These are phyloP conservation scores for Paxillus involutus DNA, from an alignment of 768 basidiomycete species.

Conservation along the genomic window DNA sequence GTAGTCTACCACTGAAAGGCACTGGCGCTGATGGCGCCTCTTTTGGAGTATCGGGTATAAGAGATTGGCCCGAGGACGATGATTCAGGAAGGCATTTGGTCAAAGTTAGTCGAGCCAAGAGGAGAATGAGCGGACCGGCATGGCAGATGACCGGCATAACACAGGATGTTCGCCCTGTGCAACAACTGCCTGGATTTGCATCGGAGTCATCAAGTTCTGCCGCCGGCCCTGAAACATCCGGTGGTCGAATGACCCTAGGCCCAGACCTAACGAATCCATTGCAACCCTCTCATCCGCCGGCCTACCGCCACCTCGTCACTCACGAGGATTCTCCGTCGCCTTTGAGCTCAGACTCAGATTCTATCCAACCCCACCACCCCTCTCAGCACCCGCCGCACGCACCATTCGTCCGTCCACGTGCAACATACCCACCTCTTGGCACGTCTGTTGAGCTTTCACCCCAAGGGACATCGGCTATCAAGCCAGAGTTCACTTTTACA, in stretches of 20 bases:
- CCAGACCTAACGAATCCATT: conserved; percentile 40
- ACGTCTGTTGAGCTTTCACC: conserved; percentile 32
- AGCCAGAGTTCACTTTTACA: conserved; percentile 47
- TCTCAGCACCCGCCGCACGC: conserved; percentile 30
- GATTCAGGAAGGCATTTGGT: conserved; percentile 23
- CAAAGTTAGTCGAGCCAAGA: conserved; percentile 31
- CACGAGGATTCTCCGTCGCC: conserved; percentile 71
- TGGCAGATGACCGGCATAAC: conserved; percentile 50
- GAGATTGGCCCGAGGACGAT: conserved; percentile 33
- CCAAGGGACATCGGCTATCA: conserved; percentile 21
- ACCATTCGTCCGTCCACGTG: conserved; percentile 26
- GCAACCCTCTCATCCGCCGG: conserved; percentile 33
- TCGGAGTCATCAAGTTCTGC: conserved; percentile 18
- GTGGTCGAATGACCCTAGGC: conserved; percentile 19
- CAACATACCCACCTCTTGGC: conserved; percentile 18
- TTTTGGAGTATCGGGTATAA: conserved; percentile 39
- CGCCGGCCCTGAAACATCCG: conserved; percentile 13
- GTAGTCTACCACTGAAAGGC: conserved; percentile 18
- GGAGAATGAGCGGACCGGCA: conserved; percentile 56
- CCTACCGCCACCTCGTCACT: conserved; percentile 33
- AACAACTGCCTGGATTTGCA: conserved; percentile 30
- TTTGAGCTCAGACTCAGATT: conserved; percentile 65
- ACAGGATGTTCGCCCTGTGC: conserved; percentile 34
- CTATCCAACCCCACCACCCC: conserved; percentile 31
- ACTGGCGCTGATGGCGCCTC: conserved; percentile 38